phyloP scores from a whole-genome alignment of 2,329 filamentous ascomycete species.

The Phoma herbarum region DNA sequence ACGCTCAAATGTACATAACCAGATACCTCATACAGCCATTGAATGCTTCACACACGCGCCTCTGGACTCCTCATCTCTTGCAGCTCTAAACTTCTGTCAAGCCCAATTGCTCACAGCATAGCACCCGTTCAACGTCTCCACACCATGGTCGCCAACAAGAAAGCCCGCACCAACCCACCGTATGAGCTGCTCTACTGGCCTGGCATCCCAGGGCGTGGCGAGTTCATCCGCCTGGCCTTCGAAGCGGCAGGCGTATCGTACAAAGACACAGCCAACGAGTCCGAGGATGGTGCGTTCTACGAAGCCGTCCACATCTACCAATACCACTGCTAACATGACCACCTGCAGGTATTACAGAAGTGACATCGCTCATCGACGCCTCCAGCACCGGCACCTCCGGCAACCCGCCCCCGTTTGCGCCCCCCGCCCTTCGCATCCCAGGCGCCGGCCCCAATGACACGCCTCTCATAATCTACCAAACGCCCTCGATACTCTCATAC shows the following conservation, averaged over 20 bases:
- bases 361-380: conserved; percentile 59
- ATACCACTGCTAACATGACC: no score
- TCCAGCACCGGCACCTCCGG: conserved; percentile 56
- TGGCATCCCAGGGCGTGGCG: conserved; percentile 74
- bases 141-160: conserved; percentile 39
- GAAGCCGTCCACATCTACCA: neutral
- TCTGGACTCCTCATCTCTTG: neutral
- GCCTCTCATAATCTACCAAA: conserved; percentile 71
- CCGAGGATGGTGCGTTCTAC: conserved; percentile 53
- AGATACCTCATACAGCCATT: conserved; percentile 2
- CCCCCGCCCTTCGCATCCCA: conserved; percentile 68
- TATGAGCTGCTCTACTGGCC: conserved; percentile 79
- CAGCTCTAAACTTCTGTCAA: neutral
- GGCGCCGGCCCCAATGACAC: conserved; percentile 61
- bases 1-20: conserved; percentile 3
- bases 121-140: neutral
- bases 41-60: neutral
- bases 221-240: conserved; percentile 75
- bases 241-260: conserved; percentile 73
- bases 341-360: conserved; percentile 53
- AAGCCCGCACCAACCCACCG: conserved; percentile 48
- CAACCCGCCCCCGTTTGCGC: conserved; percentile 73
- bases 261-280: conserved; percentile 65
- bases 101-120: neutral
- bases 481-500: conserved; percentile 76